Percentiles rank a stretch among this genome's conserved stretches.
Conservation (phyloP, 106 monocot species). For the Dendrobium nobile region DNA sequence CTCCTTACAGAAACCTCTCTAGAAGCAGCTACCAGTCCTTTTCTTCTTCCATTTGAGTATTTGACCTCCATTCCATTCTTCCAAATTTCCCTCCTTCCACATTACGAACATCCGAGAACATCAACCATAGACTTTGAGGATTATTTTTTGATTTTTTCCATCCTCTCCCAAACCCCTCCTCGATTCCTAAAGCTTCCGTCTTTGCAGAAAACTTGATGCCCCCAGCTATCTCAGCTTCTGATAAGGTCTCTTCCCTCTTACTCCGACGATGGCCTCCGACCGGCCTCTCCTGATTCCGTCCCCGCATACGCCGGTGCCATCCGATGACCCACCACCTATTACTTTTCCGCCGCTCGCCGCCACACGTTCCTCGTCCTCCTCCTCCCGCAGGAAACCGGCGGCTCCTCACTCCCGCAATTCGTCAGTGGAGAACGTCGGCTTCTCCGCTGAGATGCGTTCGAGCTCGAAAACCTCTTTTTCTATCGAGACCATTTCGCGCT, state of each 20-base stretch:
- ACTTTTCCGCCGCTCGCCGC: neutral
- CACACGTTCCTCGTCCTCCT: neutral
- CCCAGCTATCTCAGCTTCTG: neutral
- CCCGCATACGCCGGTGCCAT: neutral
- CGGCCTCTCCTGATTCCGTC: constrained; percentile 34
- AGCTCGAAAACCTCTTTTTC: neutral
- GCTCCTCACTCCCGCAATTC: constrained; percentile 6
- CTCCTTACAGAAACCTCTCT: neutral
- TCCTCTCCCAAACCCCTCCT: neutral
- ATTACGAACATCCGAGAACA: constrained; percentile 1
- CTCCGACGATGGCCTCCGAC: constrained; percentile 22
- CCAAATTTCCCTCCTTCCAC: neutral
- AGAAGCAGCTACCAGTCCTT: neutral
- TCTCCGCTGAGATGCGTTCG: neutral
- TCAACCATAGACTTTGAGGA: neutral
- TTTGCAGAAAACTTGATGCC: neutral
- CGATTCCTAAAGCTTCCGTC: neutral
- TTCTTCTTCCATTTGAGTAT: neutral
- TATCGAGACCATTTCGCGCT: constrained; percentile 7
- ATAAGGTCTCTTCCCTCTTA: neutral
- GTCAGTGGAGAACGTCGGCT: neutral
- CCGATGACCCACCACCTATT: constrained; percentile 9
- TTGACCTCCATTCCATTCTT: neutral
- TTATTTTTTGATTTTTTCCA: neutral
- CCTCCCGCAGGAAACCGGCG: neutral